Conservation (phyloP, 805 yeast genomes). For the Candida hungchunana region DNA sequence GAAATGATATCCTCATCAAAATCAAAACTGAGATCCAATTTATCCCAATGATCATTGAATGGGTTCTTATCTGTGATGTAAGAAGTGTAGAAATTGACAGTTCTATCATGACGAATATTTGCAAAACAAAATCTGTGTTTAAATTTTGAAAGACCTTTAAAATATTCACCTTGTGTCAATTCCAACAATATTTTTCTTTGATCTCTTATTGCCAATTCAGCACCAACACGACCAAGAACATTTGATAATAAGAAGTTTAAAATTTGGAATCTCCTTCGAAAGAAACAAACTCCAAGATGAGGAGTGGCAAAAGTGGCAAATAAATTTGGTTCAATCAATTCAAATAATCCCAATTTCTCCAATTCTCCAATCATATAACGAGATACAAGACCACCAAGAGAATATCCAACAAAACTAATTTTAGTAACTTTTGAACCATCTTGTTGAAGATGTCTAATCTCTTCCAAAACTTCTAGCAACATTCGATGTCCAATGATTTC, state of each 20-base stretch:
- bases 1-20: constrained; percentile 39
- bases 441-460: constrained; percentile 31
- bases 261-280: constrained; percentile 31
- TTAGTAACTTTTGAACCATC: constrained; percentile 34
- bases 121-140: constrained; percentile 59
- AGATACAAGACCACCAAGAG: constrained; percentile 82
- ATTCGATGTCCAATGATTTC: constrained; percentile 67
- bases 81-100: constrained; percentile 84
- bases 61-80: constrained; percentile 73
- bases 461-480: constrained; percentile 55
- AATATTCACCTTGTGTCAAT: constrained; percentile 37
- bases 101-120: constrained; percentile 75
- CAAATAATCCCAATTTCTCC: constrained; percentile 51
- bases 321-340: constrained; percentile 52
- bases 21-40: constrained; percentile 36
- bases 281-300: constrained; percentile 59
- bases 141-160: constrained; percentile 54
- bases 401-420: constrained; percentile 80
- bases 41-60: constrained; percentile 53
- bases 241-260: constrained; percentile 52
- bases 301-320: constrained; percentile 78
- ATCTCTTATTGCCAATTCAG: constrained; percentile 61
- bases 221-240: constrained; percentile 64
- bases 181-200: constrained; percentile 41
- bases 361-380: constrained; percentile 77